Evolutionary conservation across 306 rosid species (phyloP), one percentile per base, ranked within the genome.

Genomic region (Calophaca sinica): DNA sequence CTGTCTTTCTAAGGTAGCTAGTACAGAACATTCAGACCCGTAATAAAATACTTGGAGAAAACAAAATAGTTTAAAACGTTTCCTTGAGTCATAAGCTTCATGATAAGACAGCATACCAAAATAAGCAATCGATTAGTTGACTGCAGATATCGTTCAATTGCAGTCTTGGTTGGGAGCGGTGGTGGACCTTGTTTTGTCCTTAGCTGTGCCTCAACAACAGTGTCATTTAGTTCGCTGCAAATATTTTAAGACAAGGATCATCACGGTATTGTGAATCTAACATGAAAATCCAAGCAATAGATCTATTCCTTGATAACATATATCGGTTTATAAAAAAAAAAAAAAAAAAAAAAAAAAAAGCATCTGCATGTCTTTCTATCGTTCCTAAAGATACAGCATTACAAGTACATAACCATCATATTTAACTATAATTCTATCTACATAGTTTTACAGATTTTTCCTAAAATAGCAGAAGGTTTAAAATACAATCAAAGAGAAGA

Each of bases 181-280:
- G 98, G 98, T 1, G 91, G 88, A 74, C 63, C 84, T 50, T 82
- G 84, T 73, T 81, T 72, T 62, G 78, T 82, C 79, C 89, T 79
- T 41, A 76, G 75, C 58, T 86, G 80, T 63, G 86, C 89, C 83
- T 86, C 89, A 28, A 82, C 84, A 59, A 89, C 98, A 31, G 98
- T 93, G 69, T 93, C 98, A 4, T 93, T 91, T 64, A 93, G 81
- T 69, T 94, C 98, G 59, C 98, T 94, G 61, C 67, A 83, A 53
- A 82, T 28, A 66, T 48, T 74, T 44, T 50, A 83, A 77, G 31
- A 67, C 45, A 78, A 72, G 41, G 59, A 59, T 63, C 71, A 85
- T 35, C 14, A 38, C 9, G 57, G 67, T 45, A 79, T 12, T 60
- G 41, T 46, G 29, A 46, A 72, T 74, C 72, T 13, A 71, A 36